Conservation (phyloP, 1,284 basidiomycete genomes). For the Melampsora medusae region DNA sequence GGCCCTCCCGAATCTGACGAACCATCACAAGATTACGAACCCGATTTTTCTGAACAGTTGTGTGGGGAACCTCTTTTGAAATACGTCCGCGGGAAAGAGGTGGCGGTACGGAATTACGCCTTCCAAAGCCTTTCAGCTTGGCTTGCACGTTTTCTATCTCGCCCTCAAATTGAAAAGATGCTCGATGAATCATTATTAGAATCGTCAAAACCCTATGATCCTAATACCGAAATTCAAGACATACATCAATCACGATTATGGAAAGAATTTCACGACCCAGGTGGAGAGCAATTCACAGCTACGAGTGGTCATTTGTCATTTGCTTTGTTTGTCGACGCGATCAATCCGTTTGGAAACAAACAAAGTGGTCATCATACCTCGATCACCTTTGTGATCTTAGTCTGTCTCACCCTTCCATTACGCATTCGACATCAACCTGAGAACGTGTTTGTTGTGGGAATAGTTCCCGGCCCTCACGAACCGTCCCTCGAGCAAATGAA, state of each 20-base stretch:
- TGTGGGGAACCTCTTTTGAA: no score
- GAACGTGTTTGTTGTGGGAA: slow-evolving; percentile 48
- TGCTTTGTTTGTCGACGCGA: not conserved
- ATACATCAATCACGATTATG: not conserved
- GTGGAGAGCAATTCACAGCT: not conserved
- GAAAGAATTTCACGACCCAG: not conserved
- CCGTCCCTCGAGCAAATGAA: slow-evolving; percentile 51
- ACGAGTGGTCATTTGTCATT: not conserved
- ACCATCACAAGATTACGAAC: no score
- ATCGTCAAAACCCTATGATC: not conserved
- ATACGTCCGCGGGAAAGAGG: no score
- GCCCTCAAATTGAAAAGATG: not conserved
- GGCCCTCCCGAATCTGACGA: no score
- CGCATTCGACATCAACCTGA: slow-evolving; percentile 43
- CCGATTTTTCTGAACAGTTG: no score
- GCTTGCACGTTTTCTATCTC: not conserved
- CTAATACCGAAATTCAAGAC: not conserved
- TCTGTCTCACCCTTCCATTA: slow-evolving; percentile 37
- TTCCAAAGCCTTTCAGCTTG: not conserved
- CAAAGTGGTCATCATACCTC: not conserved
- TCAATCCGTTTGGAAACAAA: slow-evolving; percentile 4
- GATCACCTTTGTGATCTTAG: slow-evolving; percentile 4
- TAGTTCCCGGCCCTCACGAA: slow-evolving; percentile 56
- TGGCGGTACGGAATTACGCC: not conserved
- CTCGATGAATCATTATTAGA: not conserved